Evolutionary conservation across 257 asterid species (phyloP).

Genomic region (Scutellaria baicalensis): DNA sequence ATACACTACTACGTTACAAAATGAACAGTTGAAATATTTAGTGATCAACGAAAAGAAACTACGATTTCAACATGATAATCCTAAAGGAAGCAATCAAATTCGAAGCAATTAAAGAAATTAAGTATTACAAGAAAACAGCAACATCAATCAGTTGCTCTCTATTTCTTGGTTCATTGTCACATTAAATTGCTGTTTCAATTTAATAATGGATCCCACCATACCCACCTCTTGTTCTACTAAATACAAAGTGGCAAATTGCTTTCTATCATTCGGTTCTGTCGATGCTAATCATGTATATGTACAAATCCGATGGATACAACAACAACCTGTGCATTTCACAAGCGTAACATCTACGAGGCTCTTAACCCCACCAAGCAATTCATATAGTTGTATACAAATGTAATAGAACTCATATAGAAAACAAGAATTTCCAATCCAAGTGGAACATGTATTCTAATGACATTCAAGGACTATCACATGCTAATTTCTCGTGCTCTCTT

Average conservation of each 20-base stretch:
- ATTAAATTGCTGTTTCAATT: slow-evolving; percentile 15
- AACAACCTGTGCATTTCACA: not conserved
- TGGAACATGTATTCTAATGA: too few species aligned
- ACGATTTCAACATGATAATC: not conserved
- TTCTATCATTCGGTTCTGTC: not conserved
- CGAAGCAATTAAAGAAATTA: not conserved
- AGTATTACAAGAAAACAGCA: not conserved
- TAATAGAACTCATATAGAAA: too few species aligned
- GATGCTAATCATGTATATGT: not conserved
- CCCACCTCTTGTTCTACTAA: slow-evolving; percentile 57
- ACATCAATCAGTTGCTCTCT: not conserved
- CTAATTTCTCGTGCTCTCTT: too few species aligned
- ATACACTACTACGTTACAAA: not conserved
- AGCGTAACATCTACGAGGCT: slow-evolving; percentile 49
- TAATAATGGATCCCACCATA: slow-evolving; percentile 36
- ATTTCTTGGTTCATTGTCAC: slow-evolving; percentile 14
- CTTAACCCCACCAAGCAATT: slow-evolving; percentile 19
- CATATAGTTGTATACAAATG: too few species aligned
- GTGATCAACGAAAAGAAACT: not conserved
- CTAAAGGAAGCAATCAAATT: not conserved
- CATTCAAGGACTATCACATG: too few species aligned
- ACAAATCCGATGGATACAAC: too few species aligned
- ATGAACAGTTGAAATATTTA: not conserved
- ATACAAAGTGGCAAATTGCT: slow-evolving; percentile 9
- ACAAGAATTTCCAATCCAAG: too few species aligned